Conservation (phyloP, 169 alveolate genomes). For the Cryptosporidium sp. region DNA sequence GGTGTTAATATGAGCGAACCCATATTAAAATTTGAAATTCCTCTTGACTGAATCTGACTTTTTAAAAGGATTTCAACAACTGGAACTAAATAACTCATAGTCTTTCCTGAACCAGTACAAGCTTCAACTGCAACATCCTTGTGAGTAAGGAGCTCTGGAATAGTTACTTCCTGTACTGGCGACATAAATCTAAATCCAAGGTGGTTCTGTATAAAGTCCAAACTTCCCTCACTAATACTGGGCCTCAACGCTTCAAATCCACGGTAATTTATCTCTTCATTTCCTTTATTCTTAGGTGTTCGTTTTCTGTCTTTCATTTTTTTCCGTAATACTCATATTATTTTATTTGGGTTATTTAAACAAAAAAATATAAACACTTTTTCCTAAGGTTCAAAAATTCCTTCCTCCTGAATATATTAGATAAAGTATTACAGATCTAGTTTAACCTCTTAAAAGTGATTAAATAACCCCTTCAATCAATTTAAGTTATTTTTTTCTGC, state of each 20-base stretch:
- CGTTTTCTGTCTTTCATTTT: background rate
- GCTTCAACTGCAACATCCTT: constrained; percentile 93
- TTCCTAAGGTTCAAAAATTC: background rate
- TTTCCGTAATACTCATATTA: background rate
- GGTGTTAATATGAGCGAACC: constrained; percentile 92
- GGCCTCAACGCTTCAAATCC: constrained; percentile 26
- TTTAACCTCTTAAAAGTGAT: background rate
- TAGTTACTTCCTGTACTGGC: constrained; percentile 80
- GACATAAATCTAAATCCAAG: constrained; percentile 75
- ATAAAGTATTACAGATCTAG: background rate
- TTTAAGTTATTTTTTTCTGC: background rate
- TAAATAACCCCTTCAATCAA: background rate
- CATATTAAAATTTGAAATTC: constrained; percentile 78
- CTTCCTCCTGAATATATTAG: background rate
- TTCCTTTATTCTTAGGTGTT: background rate
- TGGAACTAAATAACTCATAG: constrained; percentile 89
- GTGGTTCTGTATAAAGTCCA: constrained; percentile 38
- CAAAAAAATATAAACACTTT: background rate
- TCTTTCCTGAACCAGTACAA: constrained; percentile 93
- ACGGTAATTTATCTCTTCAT: background rate
- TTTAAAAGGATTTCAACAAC: constrained; percentile 81
- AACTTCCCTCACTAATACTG: constrained; percentile 21
- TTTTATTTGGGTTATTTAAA: background rate
- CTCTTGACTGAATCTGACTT: constrained; percentile 49
- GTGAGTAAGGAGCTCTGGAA: constrained; percentile 84